phyloP scores from a whole-genome alignment of 345 rosid genomes.

The Syzygium oleosum region DNA sequence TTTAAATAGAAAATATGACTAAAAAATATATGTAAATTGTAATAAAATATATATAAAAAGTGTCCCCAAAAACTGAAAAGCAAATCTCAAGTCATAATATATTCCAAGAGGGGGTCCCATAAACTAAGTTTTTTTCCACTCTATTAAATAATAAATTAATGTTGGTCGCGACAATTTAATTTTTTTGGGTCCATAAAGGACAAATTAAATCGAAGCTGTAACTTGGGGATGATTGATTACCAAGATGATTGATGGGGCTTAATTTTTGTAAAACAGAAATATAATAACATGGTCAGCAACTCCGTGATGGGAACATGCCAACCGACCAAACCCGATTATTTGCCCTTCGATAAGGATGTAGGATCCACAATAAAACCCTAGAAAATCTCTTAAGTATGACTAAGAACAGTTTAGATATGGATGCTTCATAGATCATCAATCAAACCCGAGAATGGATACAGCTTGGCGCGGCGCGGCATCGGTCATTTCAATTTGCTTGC shows the following conservation, averaged over 20 bases:
- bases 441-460: neutral
- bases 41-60: no score
- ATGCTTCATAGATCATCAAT: neutral
- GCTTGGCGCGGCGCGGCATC: rapidly evolving
- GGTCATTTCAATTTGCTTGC: neutral
- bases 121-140: neutral
- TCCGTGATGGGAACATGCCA: neutral
- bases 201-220: neutral
- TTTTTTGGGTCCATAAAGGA: neutral
- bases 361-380: neutral
- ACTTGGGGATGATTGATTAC: neutral
- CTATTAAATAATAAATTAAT: neutral
- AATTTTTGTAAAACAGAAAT: neutral
- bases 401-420: neutral
- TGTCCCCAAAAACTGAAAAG: no score
- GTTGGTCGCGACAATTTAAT: neutral
- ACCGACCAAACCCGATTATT: neutral
- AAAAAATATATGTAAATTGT: no score
- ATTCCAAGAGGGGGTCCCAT: neutral
- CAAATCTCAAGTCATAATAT: neutral
- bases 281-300: neutral
- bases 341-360: neutral
- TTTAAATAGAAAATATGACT: no score
- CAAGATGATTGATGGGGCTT: neutral
- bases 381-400: neutral